A percentile compares a stretch with the other conserved stretches of the same genome.
Conservation (phyloP, 2,329 filamentous ascomycete species). For the Scedosporium aurantiacum region DNA sequence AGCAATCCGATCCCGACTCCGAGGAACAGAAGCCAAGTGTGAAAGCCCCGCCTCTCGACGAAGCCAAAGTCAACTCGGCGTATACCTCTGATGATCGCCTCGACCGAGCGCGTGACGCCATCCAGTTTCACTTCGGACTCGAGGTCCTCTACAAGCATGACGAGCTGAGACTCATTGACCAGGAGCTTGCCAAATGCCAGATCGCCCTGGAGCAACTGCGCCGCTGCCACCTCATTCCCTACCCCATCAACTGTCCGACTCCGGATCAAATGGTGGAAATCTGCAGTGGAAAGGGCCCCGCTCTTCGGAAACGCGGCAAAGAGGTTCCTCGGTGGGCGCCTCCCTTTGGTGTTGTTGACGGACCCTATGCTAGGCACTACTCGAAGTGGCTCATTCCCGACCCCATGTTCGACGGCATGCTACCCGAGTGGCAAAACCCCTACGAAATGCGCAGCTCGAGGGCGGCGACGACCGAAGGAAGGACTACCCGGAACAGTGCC, state of each 20-base stretch:
- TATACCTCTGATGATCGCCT: background rate
- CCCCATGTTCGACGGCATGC: conserved; percentile 66
- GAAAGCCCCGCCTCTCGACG: background rate
- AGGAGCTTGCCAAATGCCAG: conserved; percentile 93
- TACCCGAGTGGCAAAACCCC: conserved; percentile 33
- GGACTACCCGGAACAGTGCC: conserved; percentile 68
- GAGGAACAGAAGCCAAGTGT: background rate
- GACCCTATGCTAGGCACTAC: conserved; percentile 90
- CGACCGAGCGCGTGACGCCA: conserved; percentile 18
- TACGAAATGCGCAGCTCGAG: conserved; percentile 32
- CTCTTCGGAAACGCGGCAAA: conserved; percentile 52
- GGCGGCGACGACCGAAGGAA: conserved; percentile 49
- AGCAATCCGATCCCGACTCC: background rate
- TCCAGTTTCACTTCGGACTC: conserved; percentile 79
- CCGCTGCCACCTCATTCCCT: conserved; percentile 84
- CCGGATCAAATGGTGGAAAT: conserved; percentile 60
- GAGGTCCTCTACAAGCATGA: conserved; percentile 92
- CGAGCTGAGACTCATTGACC: conserved; percentile 86
- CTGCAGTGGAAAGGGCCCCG: conserved; percentile 62
- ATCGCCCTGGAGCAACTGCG: conserved; percentile 86
- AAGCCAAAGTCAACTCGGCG: background rate
- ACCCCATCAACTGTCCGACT: conserved; percentile 59
- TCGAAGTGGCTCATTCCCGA: conserved; percentile 91
- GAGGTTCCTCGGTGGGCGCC: conserved; percentile 66
- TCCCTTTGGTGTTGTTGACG: conserved; percentile 82